Evolutionary conservation across 2,329 filamentous ascomycete genomes (phyloP).

Genomic region (Paracoccidioides brasiliensis): DNA sequence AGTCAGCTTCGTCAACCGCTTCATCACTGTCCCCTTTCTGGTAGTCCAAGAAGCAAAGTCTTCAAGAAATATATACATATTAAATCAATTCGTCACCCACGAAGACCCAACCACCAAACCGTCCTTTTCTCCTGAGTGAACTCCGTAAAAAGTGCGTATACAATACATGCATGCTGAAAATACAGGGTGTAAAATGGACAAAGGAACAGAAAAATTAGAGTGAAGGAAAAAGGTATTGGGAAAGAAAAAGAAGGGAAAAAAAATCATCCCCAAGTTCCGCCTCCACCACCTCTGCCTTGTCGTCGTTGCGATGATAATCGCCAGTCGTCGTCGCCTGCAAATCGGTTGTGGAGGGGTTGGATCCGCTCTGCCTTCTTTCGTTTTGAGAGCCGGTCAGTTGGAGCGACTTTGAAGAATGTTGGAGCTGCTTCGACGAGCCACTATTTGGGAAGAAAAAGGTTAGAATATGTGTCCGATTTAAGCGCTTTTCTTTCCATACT

Average conservation of each 20-base stretch:
- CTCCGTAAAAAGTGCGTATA: not conserved
- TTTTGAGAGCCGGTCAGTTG: constrained; percentile 75
- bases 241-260: not conserved
- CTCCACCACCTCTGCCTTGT: constrained; percentile 70
- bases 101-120: not conserved
- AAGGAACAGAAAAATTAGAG: not conserved
- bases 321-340: constrained; percentile 89
- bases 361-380: constrained; percentile 89
- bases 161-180: not conserved
- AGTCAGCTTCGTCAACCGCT: too few relatives aligned
- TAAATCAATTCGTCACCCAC: not conserved
- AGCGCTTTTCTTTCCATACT: not conserved
- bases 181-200: not conserved
- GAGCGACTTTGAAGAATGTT: constrained; percentile 95
- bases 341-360: constrained; percentile 88
- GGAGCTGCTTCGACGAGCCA: constrained; percentile 92
- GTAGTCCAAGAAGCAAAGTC: not conserved
- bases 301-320: constrained; percentile 75
- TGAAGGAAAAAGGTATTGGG: not conserved
- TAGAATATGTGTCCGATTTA: not conserved
- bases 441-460: constrained; percentile 12
- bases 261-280: constrained; percentile 69
- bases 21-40: too few relatives aligned
- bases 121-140: not conserved
- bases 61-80: not conserved